Evolutionary conservation across 2,329 filamentous ascomycete genomes (phyloP).

Genomic region (Didymellaceae sp.): DNA sequence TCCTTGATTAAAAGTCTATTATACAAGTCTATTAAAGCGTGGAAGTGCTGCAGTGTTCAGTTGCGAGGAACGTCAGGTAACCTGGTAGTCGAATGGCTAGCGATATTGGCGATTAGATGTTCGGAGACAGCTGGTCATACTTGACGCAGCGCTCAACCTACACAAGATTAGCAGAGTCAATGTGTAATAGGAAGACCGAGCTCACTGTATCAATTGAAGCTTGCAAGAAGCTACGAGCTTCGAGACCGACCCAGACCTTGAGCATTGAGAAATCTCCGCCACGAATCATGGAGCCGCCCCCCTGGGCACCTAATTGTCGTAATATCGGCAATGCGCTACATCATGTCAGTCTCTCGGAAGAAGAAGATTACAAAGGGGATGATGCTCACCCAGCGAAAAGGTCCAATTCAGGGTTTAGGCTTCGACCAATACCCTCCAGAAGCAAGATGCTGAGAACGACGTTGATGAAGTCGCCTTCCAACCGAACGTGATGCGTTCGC

Average conservation of each 20-base stretch:
- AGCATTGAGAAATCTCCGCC: slow-evolving; percentile 70
- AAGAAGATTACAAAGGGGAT: background rate
- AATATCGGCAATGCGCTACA: slow-evolving; percentile 85
- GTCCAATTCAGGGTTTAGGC: slow-evolving; percentile 84
- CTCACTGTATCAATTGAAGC: slow-evolving; percentile 86
- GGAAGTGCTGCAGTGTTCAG: no score
- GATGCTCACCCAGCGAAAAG: slow-evolving; percentile 73
- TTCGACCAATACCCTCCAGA: slow-evolving; percentile 91
- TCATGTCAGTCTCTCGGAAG: slow-evolving; percentile 21
- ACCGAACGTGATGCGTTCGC: slow-evolving; percentile 84
- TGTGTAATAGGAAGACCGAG: slow-evolving; percentile 21
- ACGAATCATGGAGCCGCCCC: slow-evolving; percentile 63
- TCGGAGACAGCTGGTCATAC: slow-evolving; percentile 86
- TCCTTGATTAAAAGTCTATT: no score
- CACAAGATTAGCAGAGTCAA: slow-evolving; percentile 4
- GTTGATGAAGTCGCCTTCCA: slow-evolving; percentile 98
- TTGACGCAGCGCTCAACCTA: slow-evolving; percentile 88
- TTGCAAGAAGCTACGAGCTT: slow-evolving; percentile 87
- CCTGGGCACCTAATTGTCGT: slow-evolving; percentile 81
- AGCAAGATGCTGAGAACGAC: slow-evolving; percentile 94
- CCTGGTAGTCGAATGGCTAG: background rate
- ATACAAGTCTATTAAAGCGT: no score
- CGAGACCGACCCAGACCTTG: slow-evolving; percentile 88
- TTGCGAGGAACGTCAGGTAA: no score
- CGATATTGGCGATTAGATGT: slow-evolving; percentile 63